Percentiles rank a stretch among this genome's conserved stretches.
These are phyloP conservation scores for Luvunga scandens DNA, from an alignment of 345 rosid species.

Conservation along the genomic window DNA sequence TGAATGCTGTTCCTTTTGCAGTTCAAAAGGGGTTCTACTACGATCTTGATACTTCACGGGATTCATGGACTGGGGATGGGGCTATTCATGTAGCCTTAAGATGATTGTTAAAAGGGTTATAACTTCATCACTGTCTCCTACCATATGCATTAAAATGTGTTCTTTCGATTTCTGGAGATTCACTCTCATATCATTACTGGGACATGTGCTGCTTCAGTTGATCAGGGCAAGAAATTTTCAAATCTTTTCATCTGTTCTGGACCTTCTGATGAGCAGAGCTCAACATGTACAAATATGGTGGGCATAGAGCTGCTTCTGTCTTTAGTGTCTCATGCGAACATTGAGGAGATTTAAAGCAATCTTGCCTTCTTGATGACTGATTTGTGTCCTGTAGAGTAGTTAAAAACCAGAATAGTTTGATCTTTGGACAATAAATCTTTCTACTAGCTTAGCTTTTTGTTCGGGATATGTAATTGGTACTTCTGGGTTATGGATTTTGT, in stretches of 20 bases:
- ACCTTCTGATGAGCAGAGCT: neutral
- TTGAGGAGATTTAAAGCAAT: neutral
- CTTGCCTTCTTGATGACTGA: neutral
- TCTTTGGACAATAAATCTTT: neutral
- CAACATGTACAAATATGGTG: neutral
- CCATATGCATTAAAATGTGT: neutral
- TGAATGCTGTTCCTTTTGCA: conserved; percentile 28
- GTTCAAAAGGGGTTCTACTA: conserved; percentile 87
- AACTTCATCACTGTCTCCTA: neutral
- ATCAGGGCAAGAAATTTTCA: neutral
- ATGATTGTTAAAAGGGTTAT: neutral
- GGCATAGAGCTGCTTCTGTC: neutral
- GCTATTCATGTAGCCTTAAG: neutral
- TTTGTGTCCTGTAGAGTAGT: neutral
- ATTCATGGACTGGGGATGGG: neutral
- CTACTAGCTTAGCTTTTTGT: neutral
- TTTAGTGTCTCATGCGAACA: neutral
- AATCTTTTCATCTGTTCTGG: neutral
- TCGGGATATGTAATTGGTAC: neutral
- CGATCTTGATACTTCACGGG: conserved; percentile 32
- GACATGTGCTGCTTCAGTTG: neutral
- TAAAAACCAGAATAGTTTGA: neutral
- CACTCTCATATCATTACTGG: neutral
- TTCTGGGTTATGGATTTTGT: neutral
- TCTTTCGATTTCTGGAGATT: neutral